These are phyloP conservation scores for Selaginella tamariscina DNA, from an alignment of 75 land plant genomes.

Conservation along the genomic window DNA sequence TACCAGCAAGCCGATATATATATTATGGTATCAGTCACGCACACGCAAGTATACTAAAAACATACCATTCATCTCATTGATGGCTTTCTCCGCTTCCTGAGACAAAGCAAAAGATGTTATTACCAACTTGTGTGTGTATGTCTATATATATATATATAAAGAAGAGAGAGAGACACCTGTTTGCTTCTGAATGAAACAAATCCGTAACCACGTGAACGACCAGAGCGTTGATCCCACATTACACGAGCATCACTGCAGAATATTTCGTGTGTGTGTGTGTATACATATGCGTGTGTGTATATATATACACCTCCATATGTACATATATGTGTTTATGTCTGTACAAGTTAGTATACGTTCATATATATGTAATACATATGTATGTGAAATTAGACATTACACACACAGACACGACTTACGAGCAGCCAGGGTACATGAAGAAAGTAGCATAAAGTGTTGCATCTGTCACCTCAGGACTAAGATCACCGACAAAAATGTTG, in stretches of 20 bases:
- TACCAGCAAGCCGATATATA: no score
- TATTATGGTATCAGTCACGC: no score
- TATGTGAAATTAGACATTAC: no score
- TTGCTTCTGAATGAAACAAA: conserved; percentile 96
- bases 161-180: conserved; percentile 39
- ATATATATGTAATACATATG: no score
- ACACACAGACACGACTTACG: conserved; percentile 57
- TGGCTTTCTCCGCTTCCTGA: conserved; percentile 95
- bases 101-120: not conserved
- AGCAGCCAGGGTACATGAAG: conserved; percentile 70
- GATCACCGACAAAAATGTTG: conserved; percentile 95
- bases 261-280: not conserved
- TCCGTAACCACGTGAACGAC: conserved; percentile 96
- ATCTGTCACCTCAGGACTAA: conserved; percentile 95
- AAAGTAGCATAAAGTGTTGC: conserved; percentile 73
- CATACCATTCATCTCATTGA: conserved; percentile 87
- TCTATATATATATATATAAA: no score
- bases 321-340: no score
- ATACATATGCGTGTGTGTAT: no score
- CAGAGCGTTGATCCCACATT: conserved; percentile 99
- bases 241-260: conserved; percentile 88
- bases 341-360: no score
- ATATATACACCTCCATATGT: no score
- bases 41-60: not conserved
- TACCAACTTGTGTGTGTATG: not conserved